Evolutionary conservation across 2,329 filamentous ascomycete genomes (phyloP).

Genomic region (Neonectria ditissima): DNA sequence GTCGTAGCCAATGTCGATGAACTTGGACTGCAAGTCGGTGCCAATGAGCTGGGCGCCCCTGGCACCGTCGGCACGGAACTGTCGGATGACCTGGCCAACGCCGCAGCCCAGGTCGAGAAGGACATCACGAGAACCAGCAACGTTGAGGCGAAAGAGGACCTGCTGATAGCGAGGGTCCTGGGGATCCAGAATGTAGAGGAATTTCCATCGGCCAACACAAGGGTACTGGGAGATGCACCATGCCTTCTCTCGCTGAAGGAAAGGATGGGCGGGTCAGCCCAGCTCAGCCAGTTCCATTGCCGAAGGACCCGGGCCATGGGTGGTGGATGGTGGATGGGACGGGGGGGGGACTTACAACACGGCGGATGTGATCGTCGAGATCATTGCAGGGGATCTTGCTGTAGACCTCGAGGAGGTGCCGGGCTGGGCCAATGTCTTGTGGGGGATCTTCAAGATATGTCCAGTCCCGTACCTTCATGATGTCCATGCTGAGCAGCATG

Average conservation of each 20-base stretch:
- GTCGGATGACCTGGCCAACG: conserved; percentile 63
- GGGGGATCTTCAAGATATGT: conserved; percentile 53
- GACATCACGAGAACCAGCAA: conserved; percentile 52
- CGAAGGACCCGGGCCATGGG: not conserved
- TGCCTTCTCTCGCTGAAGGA: conserved; percentile 56
- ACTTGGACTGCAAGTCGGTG: conserved; percentile 60
- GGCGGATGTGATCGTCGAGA: conserved; percentile 52
- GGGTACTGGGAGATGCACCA: conserved; percentile 60
- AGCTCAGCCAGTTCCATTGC: conserved; percentile 24
- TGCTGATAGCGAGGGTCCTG: conserved; percentile 57
- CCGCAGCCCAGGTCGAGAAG: conserved; percentile 65
- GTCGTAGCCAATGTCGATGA: conserved; percentile 70
- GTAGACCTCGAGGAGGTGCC: conserved; percentile 53
- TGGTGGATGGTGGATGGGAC: not conserved
- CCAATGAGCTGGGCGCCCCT: conserved; percentile 61
- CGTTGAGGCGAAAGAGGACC: conserved; percentile 56
- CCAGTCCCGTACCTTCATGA: conserved; percentile 55
- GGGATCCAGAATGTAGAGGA: conserved; percentile 57
- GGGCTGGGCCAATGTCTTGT: conserved; percentile 51
- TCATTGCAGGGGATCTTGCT: conserved; percentile 52
- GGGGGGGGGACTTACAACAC: conserved; percentile 47
- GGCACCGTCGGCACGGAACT: conserved; percentile 63
- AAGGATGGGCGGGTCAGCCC: conserved; percentile 8
- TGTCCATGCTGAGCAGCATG: conserved; percentile 45
- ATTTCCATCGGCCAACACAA: conserved; percentile 63